Base-by-base conservation (phyloP, 345 rosid genomes). In the Eucalyptus leucophloia region DNA sequence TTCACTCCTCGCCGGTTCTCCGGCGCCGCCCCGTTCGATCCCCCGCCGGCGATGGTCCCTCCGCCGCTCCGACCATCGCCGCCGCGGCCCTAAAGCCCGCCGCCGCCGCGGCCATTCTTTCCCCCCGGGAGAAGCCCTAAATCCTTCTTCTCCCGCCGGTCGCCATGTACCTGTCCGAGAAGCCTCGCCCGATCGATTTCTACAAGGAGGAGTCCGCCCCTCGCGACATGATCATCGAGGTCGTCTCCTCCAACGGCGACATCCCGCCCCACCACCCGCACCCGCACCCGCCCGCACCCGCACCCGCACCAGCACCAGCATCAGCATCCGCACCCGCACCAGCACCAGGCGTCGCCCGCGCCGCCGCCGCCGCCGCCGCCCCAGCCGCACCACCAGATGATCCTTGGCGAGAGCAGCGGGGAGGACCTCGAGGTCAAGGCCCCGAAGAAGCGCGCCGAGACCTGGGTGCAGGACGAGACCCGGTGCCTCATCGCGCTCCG, bases 401-500 rank as follows among this genome's bases (percentile, higher is more conserved):
- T 98, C 62, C 92, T 98, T 4, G 98, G 96, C 4, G 99, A 98
- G 69, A 95, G 98, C 93, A 95, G 97, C 92, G 93, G 97, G 87
- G 98, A 94, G 51, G 95, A 92, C 90, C 98, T 93, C 80, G 99
- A 97, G 89, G 91, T 96, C 40, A 97, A 94, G 92, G 97, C 96
- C 8, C 99, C 99, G 3, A 98, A 98, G 93, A 97, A 97, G 92
- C 93, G 99, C 65, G 99, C 99, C 11, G 99, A 98, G 95, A 98
- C 99, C 21, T 98, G 99, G 99, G 97, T 97, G 7, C 99, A 96
- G 90, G 99, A 97, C 89, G 99, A 98, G 88, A 98, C 99, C 19
- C 96, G 99, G 77, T 92, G 92, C 94, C 90, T 98, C 83, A 97
- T 98, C 87, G 95, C 91, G 56, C 87, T 96, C 17, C 93, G 99